Evolutionary conservation across 805 yeast species (phyloP), one percentile per base, ranked within the genome.

Genomic region (Diddensiella transvaalensis): DNA sequence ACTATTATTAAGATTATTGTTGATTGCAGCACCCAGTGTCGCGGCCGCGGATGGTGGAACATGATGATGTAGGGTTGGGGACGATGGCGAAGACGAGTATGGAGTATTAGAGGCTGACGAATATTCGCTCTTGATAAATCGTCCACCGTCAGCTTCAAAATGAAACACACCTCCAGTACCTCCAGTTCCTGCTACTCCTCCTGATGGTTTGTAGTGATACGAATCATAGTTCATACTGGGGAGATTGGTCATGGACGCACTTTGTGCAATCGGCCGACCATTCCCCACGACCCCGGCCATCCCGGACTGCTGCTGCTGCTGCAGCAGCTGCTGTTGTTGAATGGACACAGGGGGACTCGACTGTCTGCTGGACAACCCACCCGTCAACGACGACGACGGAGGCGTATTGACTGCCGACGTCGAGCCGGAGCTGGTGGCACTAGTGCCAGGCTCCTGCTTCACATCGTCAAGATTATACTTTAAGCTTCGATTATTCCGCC

Each of bases 401-500:
- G 43, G 38, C 15, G 11, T 44, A 6, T 13, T 35, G 19, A 32
- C n/a, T 6, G 40, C 5, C 5, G 42, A 17, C 13, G 26, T 42
- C 19, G n/a, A 37, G 11, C 8, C 11, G 23, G 22, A 42, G n/a
- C 11, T 26, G 32, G 32, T 26, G 32, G 21, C 40, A 11, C 49
- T 40, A 44, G 46, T 17, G 30, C 36, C 32, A 23, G 8, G 35
- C 5, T 15, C 42, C n/a, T 50, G 47, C 45, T 44, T 45, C 15
- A 11, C 29, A 23, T 40, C 49, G 32, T 40, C 53, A 10, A 29
- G n/a, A 6, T 46, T 33, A 37, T 42, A 46, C 39, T 42, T 49
- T 36, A 48, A 37, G 21, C 36, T 41, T 32, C 57, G 40, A 49
- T 56, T 50, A 50, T 56, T 56, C 30, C 71, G 52, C 26, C 72